phyloP scores from a whole-genome alignment of 1,139 yeast species.

The Nakaseomyces delphensis region DNA sequence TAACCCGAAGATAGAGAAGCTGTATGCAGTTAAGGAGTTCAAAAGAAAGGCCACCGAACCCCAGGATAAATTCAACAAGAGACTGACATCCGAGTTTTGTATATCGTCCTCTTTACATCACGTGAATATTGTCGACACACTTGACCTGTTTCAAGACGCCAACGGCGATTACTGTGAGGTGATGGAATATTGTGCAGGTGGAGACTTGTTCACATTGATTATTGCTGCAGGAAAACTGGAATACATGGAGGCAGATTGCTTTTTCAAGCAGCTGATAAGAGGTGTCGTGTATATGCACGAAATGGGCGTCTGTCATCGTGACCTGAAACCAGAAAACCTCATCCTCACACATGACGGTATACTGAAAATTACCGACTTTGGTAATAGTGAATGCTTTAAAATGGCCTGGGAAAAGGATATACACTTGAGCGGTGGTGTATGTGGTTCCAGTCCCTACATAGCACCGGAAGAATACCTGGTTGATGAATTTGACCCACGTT shows the following conservation, averaged over 20 bases:
- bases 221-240: constrained; percentile 78
- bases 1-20: constrained; percentile 36
- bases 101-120: constrained; percentile 75
- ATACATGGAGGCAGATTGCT: constrained; percentile 86
- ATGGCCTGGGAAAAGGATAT: constrained; percentile 95
- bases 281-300: constrained; percentile 96
- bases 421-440: constrained; percentile 73
- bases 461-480: constrained; percentile 89
- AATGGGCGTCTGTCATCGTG: constrained; percentile 95
- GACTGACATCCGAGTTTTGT: constrained; percentile 78
- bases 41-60: constrained; percentile 49
- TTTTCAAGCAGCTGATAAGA: constrained; percentile 79
- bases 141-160: constrained; percentile 81
- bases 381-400: constrained; percentile 88
- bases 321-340: constrained; percentile 87
- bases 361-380: constrained; percentile 88
- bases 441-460: constrained; percentile 87
- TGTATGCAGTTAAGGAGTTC: constrained; percentile 81
- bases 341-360: constrained; percentile 71
- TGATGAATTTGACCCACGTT: constrained; percentile 75
- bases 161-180: constrained; percentile 93
- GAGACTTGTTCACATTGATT: constrained; percentile 81
- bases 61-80: constrained; percentile 51
- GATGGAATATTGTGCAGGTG: constrained; percentile 94
- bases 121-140: constrained; percentile 71